These are phyloP conservation scores for Dryas alaskensis DNA, from an alignment of 306 rosid species.

Conservation along the genomic window DNA sequence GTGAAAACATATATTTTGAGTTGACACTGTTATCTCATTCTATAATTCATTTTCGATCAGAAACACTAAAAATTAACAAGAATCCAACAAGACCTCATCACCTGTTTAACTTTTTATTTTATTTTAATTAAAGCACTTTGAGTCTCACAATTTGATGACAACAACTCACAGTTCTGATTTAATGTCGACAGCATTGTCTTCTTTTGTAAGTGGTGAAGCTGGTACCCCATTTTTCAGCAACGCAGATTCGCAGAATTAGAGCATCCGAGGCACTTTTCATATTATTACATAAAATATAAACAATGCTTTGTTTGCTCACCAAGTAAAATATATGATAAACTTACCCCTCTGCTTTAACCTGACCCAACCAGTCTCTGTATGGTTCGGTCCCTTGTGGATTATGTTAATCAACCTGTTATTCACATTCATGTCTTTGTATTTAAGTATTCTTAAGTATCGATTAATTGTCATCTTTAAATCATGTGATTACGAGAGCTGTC, in stretches of 20 bases:
- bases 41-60: not conserved
- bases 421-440: too few relatives aligned
- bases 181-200: constrained; percentile 38
- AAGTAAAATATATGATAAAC: constrained; percentile 6
- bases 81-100: constrained; percentile 11
- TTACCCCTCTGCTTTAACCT: constrained; percentile 1
- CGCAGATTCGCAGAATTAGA: constrained; percentile 10
- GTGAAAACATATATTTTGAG: not conserved
- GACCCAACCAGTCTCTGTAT: constrained; percentile 2
- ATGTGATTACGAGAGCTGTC: not conserved
- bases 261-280: constrained; percentile 53
- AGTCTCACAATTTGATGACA: constrained; percentile 21
- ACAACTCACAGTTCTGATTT: constrained; percentile 39
- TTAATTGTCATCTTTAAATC: too few relatives aligned
- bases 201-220: constrained; percentile 37
- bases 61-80: constrained; percentile 5
- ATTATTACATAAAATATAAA: not conserved
- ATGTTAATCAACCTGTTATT: not conserved
- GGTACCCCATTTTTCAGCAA: constrained; percentile 30
- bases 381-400: not conserved
- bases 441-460: too few relatives aligned
- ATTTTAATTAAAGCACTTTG: not conserved
- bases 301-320: constrained; percentile 6
- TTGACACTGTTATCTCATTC: not conserved
- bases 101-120: constrained; percentile 4